phyloP scores from a whole-genome alignment of 2,329 filamentous ascomycete genomes.

The Arthrobotrys entomopaga region DNA sequence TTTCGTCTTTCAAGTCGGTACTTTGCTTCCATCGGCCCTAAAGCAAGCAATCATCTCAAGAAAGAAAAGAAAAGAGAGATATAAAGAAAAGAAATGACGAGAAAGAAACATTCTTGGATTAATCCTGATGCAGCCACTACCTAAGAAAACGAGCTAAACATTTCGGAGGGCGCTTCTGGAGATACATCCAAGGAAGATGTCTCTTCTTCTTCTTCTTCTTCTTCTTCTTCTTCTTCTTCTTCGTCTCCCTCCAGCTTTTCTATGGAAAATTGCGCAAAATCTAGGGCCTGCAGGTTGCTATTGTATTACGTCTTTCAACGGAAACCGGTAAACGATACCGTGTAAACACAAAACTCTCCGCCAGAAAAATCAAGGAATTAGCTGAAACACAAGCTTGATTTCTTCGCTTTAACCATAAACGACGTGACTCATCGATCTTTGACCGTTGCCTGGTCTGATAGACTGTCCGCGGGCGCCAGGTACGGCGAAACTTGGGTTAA shows the following conservation, averaged over 20 bases:
- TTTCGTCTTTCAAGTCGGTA: no score
- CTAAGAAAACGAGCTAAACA: not conserved
- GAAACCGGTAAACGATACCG: no score
- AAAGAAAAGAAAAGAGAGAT: not conserved
- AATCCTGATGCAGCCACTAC: constrained; percentile 11
- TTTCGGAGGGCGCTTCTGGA: constrained; percentile 12
- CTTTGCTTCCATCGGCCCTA: not conserved
- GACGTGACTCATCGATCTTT: constrained; percentile 47
- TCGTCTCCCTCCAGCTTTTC: no score
- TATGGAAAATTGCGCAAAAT: no score
- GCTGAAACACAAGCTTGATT: not conserved
- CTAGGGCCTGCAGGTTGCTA: no score
- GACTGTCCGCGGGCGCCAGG: constrained; percentile 33
- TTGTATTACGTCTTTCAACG: no score
- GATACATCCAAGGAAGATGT: not conserved
- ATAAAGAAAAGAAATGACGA: not conserved
- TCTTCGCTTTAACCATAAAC: constrained; percentile 34
- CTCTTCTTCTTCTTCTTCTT: no score
- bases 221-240: no score
- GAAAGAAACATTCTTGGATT: not conserved
- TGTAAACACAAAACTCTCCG: not conserved
- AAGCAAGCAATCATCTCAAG: not conserved
- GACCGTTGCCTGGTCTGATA: constrained; percentile 38
- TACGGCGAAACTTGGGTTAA: constrained; percentile 36
- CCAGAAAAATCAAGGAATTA: not conserved